Evolutionary conservation across 495 filamentous ascomycete species (phyloP).

Genomic region (Hapsidospora chrysogenum): DNA sequence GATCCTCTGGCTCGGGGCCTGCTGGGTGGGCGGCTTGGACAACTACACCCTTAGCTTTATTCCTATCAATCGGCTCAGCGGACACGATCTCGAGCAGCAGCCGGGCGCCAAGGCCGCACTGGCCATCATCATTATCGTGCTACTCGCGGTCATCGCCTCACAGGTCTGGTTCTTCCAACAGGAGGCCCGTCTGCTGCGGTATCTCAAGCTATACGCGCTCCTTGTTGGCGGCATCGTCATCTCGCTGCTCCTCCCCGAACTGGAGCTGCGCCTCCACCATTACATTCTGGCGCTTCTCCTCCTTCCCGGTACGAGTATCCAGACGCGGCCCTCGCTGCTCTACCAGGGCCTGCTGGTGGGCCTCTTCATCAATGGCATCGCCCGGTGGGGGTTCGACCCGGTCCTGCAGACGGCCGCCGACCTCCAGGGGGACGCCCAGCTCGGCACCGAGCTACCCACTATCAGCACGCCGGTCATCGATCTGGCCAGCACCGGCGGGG

Average conservation of each 20-base stretch:
- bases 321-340: constrained; percentile 59
- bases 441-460: constrained; percentile 50
- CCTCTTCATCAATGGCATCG: constrained; percentile 81
- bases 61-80: constrained; percentile 62
- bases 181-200: constrained; percentile 50
- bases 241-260: constrained; percentile 55
- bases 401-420: constrained; percentile 70
- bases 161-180: constrained; percentile 63
- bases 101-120: constrained; percentile 62
- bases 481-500: constrained; percentile 12
- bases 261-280: constrained; percentile 85
- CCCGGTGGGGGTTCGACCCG: constrained; percentile 83
- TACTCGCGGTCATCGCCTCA: constrained; percentile 40
- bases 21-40: constrained; percentile 64
- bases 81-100: constrained; percentile 57
- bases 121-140: constrained; percentile 43
- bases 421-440: constrained; percentile 51
- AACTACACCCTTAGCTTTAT: constrained; percentile 79
- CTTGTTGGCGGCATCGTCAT: constrained; percentile 41
- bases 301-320: constrained; percentile 68
- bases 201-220: constrained; percentile 53
- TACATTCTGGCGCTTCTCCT: constrained; percentile 77
- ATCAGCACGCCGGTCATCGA: constrained; percentile 33
- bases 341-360: constrained; percentile 84
- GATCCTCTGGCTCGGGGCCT: constrained; percentile 53